Percentiles rank a stretch among this genome's conserved stretches.
Evolutionary conservation across 441 rosid species (phyloP).

Genomic region (Jatropha podagrica): DNA sequence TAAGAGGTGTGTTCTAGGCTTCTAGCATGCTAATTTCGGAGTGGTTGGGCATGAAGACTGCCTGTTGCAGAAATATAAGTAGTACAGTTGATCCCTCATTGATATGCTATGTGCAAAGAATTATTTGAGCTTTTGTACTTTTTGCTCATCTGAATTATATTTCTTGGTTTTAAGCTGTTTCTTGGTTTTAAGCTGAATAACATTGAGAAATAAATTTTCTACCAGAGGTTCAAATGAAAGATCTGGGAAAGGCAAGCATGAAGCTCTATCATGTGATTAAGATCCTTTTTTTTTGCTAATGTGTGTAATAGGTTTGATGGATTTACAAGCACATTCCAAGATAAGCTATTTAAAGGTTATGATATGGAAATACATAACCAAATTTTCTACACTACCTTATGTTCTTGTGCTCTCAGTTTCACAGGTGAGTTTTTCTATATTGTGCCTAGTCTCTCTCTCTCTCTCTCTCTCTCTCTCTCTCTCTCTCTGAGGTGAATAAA

Average conservation of each 20-base stretch:
- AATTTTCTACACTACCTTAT: conserved; percentile 89
- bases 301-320: conserved; percentile 78
- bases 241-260: conserved; percentile 17
- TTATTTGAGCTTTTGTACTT: neutral
- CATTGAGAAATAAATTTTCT: conserved; percentile 2
- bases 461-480: neutral
- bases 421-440: conserved; percentile 47
- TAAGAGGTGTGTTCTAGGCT: neutral
- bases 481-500: too few species aligned
- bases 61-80: neutral
- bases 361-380: conserved; percentile 98
- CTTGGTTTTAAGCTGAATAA: neutral
- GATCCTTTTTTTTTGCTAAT: conserved; percentile 5
- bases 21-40: conserved; percentile 2
- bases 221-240: neutral
- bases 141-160: neutral
- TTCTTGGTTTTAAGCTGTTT: neutral
- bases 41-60: neutral
- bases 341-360: conserved; percentile 91
- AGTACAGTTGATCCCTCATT: neutral
- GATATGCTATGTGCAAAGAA: neutral
- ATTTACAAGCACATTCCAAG: conserved; percentile 97
- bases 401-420: conserved; percentile 86
- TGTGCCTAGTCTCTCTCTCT: conserved; percentile 5
- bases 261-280: conserved; percentile 9